A percentile compares a stretch with the other conserved stretches of the same genome.
phyloP scores from a whole-genome alignment of 2,329 filamentous ascomycete species.

The Fusarium palustre region DNA sequence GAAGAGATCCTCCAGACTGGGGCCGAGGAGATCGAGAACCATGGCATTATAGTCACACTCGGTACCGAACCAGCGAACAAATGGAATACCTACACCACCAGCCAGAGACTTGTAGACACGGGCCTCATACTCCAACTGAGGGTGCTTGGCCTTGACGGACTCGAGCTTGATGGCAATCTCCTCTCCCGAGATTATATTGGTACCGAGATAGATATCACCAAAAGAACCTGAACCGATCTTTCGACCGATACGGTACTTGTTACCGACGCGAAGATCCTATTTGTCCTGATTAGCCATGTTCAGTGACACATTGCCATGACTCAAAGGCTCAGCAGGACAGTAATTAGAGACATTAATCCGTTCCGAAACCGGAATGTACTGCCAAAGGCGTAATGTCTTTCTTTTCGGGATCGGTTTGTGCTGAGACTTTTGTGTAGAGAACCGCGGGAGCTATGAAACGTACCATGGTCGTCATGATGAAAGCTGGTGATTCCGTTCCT shows the following conservation, averaged over 20 bases:
- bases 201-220: slow-evolving; percentile 98
- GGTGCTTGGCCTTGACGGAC: slow-evolving; percentile 99
- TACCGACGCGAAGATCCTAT: slow-evolving; percentile 97
- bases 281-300: slow-evolving; percentile 33
- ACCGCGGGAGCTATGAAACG: slow-evolving; percentile 33
- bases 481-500: slow-evolving; percentile 40
- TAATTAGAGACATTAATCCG: background rate
- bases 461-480: slow-evolving; percentile 66
- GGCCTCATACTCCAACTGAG: slow-evolving; percentile 98
- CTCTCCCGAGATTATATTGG: slow-evolving; percentile 99
- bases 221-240: slow-evolving; percentile 99
- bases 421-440: background rate
- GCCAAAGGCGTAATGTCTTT: background rate
- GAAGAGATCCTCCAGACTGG: slow-evolving; percentile 97
- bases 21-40: slow-evolving; percentile 96
- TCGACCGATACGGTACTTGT: slow-evolving; percentile 99
- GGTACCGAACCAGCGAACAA: slow-evolving; percentile 99
- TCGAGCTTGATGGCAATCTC: slow-evolving; percentile 99
- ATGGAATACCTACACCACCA: slow-evolving; percentile 96
- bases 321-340: background rate
- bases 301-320: background rate
- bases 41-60: slow-evolving; percentile 99
- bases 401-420: background rate
- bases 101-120: slow-evolving; percentile 92
- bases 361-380: background rate